Evolutionary conservation across 2,329 filamentous ascomycete genomes (phyloP), one percentile per base, ranked within the genome.

Genomic region (Penicillium sp.): DNA sequence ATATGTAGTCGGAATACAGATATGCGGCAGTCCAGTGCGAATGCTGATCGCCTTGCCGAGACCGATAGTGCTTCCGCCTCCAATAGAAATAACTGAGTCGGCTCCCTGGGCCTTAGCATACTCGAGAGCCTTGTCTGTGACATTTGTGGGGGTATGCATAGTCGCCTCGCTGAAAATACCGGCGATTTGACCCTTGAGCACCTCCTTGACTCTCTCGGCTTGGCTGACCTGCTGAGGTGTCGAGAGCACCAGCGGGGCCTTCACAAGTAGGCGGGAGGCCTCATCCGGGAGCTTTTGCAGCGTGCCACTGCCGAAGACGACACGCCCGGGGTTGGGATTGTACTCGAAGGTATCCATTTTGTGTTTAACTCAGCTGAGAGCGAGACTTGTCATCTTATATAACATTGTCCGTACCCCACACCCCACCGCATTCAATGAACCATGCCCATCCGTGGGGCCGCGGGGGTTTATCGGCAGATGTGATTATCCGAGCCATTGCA

Each of bases 1-100:
- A 65, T 86, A 86, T 0, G 83, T 85, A 2, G 83, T 86, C n/a
- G 84, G 82, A 48, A 86, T 81, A 63, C 82, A 84, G 43, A 86
- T 79, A 65, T 86, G 83, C 21, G 81, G 81, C 34, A 85, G 73
- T 0, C 76, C 77, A 34, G 82, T 84, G 41, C 80, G 77, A 47
- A 81, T 72, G 46, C 78, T 78, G 58, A 85, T 78, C 2, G 82
- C 83, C 63, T 86, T 85, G 5, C 83, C 83, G n/a, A 88, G 72
- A 0, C 85, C 85, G 51, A 83, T 84, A 0, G 84, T 86, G 53
- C 82, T 85, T 29, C 84, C 83, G 50, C 85, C 84, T 5, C 86
- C 86, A 58, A 88, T 82, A 40, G 82, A 86, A 44, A 87, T 75
- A 39, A 87, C 71, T 27, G 77, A 79, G 67, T 87, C 84, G 5